Evolutionary conservation across 2,329 filamentous ascomycete genomes (phyloP), one percentile per base, ranked within the genome.

Genomic region (Thyridium curvatum): DNA sequence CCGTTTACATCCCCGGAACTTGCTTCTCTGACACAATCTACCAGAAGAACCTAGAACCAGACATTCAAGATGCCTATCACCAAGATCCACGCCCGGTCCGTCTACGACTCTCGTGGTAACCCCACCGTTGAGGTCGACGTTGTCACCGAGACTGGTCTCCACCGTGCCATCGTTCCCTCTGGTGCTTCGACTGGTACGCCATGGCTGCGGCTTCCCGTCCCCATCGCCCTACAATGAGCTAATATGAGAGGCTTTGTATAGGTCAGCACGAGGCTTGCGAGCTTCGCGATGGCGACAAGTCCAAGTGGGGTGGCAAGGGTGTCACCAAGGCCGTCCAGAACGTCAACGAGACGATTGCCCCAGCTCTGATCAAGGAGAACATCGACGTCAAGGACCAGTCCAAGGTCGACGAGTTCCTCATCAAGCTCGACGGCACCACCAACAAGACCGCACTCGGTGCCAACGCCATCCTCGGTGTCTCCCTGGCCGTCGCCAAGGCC

Each of bases 31-130:
- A n/a, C 6, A 26, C 21, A 10, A 6, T 26, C 21, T 26, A 10
- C 21, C 6, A 26, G 10, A 6, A 26, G 21, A 26, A 26, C 6
- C 10, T 10, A 26, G 21, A 10, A 6, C 21, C 10, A 26, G 21
- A 26, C 21, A 10, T 10, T 55, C 69, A 90, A 63, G 53, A 98
- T 98, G 93, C 74, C 86, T 60, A 87, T 93, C 69, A 81, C 82
- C 68, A 91, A 90, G 77, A 79, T 93, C 64, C 85, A 90, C 79
- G 86, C 86, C 62, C 86, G 93, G 64, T 90, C 84, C 61, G 89
- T 98, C 75, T 98, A 91, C 81, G 93, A 98, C 80, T 97, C 93
- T 67, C 91, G 93, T 64, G 80, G 80, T 65, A 98, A 98, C 83
- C 93, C 93, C 60, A 98, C 93, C 64, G 91, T 96, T 61, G 91